Evolutionary conservation across 148 eudicot genomes (phyloP).

Genomic region (Nepenthes mirabilis): DNA sequence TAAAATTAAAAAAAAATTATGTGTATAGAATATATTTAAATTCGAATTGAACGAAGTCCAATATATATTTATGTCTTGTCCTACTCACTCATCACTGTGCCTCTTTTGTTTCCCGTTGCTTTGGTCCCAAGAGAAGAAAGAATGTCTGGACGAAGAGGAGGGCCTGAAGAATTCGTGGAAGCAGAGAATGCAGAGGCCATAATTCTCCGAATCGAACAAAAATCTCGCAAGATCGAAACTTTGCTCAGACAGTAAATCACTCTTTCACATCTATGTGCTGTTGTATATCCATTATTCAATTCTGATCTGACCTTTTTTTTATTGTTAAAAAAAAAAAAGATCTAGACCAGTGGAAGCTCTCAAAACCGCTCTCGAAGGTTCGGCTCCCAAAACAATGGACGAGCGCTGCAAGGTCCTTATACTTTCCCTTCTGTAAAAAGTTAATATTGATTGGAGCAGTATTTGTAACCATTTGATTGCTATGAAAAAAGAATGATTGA

Average conservation of each 20-base stretch:
- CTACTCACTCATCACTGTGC: no score
- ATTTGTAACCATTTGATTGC: not conserved
- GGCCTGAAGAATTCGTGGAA: constrained; percentile 32
- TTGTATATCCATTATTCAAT: constrained; percentile 1
- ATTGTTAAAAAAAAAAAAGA: constrained; percentile 13
- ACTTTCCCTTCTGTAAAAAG: not conserved
- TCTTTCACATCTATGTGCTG: not conserved
- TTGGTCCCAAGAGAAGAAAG: not conserved
- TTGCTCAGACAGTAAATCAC: constrained; percentile 64
- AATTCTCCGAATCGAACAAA: constrained; percentile 80
- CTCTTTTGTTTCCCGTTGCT: no score
- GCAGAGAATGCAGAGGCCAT: constrained; percentile 93
- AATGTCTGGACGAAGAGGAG: not conserved
- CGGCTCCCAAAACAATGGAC: constrained; percentile 62
- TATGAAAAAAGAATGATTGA: not conserved
- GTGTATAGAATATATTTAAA: no score
- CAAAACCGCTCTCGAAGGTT: constrained; percentile 92
- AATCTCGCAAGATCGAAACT: constrained; percentile 92
- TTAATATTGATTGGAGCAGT: not conserved
- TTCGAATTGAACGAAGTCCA: no score
- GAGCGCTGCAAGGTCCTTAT: constrained; percentile 74
- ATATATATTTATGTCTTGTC: no score
- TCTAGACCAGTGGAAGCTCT: constrained; percentile 90
- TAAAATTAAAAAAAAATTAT: no score
- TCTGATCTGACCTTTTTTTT: not conserved